Evolutionary conservation across 768 basidiomycete species (phyloP), one percentile per base, ranked within the genome.

Genomic region (Suillus tomentosus): DNA sequence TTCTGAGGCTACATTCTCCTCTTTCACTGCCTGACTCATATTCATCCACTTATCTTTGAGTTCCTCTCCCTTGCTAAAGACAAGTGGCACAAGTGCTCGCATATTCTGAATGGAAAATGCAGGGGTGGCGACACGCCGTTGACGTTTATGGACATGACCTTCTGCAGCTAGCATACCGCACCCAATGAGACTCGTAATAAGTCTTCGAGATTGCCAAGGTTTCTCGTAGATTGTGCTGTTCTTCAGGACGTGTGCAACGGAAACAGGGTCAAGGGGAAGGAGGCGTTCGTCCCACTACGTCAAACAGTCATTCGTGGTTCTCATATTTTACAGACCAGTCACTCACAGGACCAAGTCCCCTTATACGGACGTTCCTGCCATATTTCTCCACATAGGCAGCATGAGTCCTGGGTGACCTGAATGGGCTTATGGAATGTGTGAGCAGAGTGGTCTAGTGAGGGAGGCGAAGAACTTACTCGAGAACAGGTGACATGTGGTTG

Each of bases 101-200:
- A 94, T 72, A 67, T 91, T 91, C 70, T 92, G 90, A n/a, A 85
- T 78, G 6, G 90, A 92, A 74, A 94, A 93, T 0, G 91, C 91
- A 8, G 92, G 89, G 0, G 86, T 88, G 2, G 84, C 87, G 27
- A 94, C 87, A 59, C 90, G 84, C 63, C 91, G 81, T 74, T 95
- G 94, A 43, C 92, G 87, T 68, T 84, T 91, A 77, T 96, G 93
- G 19, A 87, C 79, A 31, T 83, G 79, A 1, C 92, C 91, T 71
- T 94, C 92, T 3, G 91, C 88, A 19, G 89, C 85, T 31, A 94
- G 84, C 87, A 93, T 86, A 2, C 91, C 95, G 62, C 87, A 86
- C 0, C 95, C 95, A 64, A 97, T 90, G 64, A 95, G 83, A 62
- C 84, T 81, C 17, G 87, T 85, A 42, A 97, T 91, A 51, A 92